Percentiles rank a stretch among this genome's conserved stretches.
Evolutionary conservation across 1,139 yeast species (phyloP).

Genomic region (Hansenula sp.): DNA sequence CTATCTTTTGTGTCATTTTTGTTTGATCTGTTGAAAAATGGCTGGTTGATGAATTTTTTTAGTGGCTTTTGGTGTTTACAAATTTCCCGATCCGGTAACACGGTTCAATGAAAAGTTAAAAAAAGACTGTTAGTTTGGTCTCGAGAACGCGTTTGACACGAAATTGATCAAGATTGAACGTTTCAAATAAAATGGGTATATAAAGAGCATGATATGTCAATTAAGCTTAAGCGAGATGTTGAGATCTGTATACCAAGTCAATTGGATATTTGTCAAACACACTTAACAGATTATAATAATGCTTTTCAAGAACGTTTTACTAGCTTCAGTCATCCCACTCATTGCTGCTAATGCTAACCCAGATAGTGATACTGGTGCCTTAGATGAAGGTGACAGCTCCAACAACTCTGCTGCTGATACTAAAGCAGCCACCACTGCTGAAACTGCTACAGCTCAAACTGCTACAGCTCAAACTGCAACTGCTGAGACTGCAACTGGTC

Average conservation of each 20-base stretch:
- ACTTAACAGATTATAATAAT: too few species aligned
- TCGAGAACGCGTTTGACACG: too few species aligned
- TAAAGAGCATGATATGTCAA: too few species aligned
- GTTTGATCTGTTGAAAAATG: too few species aligned
- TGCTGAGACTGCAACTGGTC: background rate
- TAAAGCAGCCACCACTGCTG: background rate
- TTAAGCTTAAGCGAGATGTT: background rate
- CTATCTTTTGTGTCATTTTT: too few species aligned
- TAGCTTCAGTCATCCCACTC: slow-evolving; percentile 3
- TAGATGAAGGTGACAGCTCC: slow-evolving; percentile 2
- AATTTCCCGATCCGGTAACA: too few species aligned
- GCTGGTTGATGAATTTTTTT: too few species aligned
- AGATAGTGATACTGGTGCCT: slow-evolving; percentile 7
- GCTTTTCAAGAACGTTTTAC: slow-evolving; percentile 5
- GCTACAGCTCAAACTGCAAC: background rate
- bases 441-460: background rate
- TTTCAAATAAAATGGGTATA: too few species aligned
- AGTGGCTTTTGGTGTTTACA: too few species aligned
- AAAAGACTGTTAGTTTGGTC: too few species aligned
- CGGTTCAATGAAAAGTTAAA: too few species aligned
- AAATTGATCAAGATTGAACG: too few species aligned
- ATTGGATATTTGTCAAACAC: background rate
- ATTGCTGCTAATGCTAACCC: slow-evolving; percentile 4
- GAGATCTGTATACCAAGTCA: background rate
- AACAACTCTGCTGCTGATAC: background rate